Evolutionary conservation across 2,329 filamentous ascomycete species (phyloP).

Genomic region (Fusarium equiseti): DNA sequence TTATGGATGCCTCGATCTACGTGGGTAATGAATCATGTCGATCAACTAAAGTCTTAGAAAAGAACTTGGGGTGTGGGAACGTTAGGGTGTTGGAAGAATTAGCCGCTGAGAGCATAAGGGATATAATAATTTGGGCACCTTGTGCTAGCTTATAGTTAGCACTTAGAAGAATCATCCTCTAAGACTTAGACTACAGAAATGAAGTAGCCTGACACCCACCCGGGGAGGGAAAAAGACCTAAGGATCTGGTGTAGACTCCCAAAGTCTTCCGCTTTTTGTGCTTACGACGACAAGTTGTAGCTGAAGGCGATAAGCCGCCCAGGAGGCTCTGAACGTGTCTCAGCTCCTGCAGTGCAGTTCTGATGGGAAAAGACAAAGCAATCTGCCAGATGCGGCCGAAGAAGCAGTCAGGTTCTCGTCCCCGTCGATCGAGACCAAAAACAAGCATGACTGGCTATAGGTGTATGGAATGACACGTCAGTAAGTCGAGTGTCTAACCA

Average conservation of each 20-base stretch:
- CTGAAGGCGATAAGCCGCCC: no score
- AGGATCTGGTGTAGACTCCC: background rate
- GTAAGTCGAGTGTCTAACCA: background rate
- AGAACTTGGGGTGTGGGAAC: background rate
- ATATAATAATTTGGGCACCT: background rate
- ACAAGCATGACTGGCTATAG: background rate
- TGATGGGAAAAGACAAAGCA: background rate
- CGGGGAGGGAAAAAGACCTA: background rate
- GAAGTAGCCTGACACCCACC: background rate
- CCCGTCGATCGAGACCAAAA: accelerated
- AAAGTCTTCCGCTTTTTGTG: background rate
- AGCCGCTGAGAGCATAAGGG: background rate
- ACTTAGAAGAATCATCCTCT: background rate
- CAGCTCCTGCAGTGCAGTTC: background rate
- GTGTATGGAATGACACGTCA: background rate
- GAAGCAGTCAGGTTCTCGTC: background rate
- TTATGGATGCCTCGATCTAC: background rate
- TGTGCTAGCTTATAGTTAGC: background rate
- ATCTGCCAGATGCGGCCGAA: background rate
- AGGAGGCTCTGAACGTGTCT: background rate
- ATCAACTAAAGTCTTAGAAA: background rate
- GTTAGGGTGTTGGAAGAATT: background rate
- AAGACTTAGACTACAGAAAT: no score
- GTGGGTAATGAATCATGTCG: background rate
- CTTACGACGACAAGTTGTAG: background rate